Evolutionary conservation across 2,329 filamentous ascomycete species (phyloP).

Genomic region (Escovopsis sp.): DNA sequence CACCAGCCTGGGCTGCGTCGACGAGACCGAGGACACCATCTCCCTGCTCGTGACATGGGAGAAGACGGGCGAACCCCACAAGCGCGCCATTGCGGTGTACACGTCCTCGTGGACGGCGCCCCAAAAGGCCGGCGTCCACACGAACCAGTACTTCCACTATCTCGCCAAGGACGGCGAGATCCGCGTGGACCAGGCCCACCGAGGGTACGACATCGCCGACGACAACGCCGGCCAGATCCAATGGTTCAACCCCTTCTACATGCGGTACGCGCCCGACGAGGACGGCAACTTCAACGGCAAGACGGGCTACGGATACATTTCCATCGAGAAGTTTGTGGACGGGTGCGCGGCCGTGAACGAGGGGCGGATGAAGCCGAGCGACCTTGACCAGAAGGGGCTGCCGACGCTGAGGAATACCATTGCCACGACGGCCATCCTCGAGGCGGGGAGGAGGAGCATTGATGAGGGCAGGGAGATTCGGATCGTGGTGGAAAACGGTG

Average conservation of each 20-base stretch:
- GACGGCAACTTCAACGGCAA: conserved; percentile 90
- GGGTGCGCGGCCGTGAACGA: conserved; percentile 67
- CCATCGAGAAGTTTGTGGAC: conserved; percentile 92
- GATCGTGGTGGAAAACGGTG: conserved; percentile 50
- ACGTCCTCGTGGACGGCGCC: conserved; percentile 92
- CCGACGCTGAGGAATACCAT: conserved; percentile 83
- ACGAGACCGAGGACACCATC: conserved; percentile 83
- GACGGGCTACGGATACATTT: conserved; percentile 84
- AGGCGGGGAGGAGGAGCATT: conserved; percentile 71
- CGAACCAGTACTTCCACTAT: conserved; percentile 95
- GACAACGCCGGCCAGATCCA: conserved; percentile 55
- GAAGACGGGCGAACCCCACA: conserved; percentile 51
- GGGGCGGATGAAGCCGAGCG: conserved; percentile 53
- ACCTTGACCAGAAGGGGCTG: conserved; percentile 65
- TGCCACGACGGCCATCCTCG: conserved; percentile 79
- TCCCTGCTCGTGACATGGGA: conserved; percentile 81
- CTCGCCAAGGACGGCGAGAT: conserved; percentile 75
- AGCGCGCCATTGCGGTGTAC: conserved; percentile 75
- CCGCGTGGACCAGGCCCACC: conserved; percentile 81
- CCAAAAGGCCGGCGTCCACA: conserved; percentile 85
- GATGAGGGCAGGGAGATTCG: conserved; percentile 68
- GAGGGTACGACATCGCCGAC: conserved; percentile 88
- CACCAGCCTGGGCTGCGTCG: conserved; percentile 60
- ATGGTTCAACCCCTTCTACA: conserved; percentile 93
- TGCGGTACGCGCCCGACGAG: conserved; percentile 88